Evolutionary conservation across 192 early-diverging fungal species (phyloP), one percentile per base, ranked within the genome.

Genomic region (Chytriomyces sp.): DNA sequence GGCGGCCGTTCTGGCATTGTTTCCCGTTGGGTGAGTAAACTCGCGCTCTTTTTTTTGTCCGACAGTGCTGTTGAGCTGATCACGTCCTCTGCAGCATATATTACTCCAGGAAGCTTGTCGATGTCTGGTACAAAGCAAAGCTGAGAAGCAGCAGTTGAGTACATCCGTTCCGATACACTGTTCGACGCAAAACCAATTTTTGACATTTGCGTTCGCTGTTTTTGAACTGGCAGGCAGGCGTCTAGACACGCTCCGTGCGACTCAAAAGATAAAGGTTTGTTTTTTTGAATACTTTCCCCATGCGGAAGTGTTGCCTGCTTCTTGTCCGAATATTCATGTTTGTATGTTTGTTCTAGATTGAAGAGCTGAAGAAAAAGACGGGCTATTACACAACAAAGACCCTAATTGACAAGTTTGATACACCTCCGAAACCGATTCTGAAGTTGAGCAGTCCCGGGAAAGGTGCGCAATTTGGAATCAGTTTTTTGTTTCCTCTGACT

Each of bases 311-410:
- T 35, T 1, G 2, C 35, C 35, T 35, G 35, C 0, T 35, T 35
- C 35, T 1, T 35, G 35, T 35, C 35, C 35, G 35, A 35, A 35
- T 35, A 35, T 35, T 35, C 35, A 35, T 35, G 20, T n/a, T 20
- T 20, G 23, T 11, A 45, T 68, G 66, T 13, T 49, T 64, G 16
- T 13, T 62, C 75, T 67, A 92, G 80, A 81, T 98, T 16, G 95
- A 98, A 69, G 97, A 96, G 80, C 85, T 98, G 69, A 98, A 98
- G 84, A 95, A 96, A 77, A 96, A 94, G 80, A 96, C 95, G 0
- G 90, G 92, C 1, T 98, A 93, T 80, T 95, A 97, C 72, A 84
- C 90, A 35, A 97, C 97, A 50, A 94, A 97, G 80, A 91, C 81
- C 18, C 84, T 98, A 35, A 81, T 98, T 44, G 96, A 99, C 77